Evolutionary conservation across 768 basidiomycete genomes (phyloP).

Genomic region (Boletellus ananiceps): DNA sequence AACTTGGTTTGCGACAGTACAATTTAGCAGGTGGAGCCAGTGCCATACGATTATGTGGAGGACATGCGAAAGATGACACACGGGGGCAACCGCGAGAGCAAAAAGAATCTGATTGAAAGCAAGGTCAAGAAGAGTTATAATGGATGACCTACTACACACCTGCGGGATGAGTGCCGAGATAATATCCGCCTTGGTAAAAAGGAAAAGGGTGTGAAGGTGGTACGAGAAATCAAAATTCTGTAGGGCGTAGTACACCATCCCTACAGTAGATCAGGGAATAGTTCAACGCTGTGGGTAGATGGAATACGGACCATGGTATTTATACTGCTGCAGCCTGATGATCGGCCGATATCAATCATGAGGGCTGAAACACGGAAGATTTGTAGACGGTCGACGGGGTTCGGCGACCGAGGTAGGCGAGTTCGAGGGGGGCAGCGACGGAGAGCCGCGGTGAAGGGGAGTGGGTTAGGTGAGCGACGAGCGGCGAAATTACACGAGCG

Average conservation of each 20-base stretch:
- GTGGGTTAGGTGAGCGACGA: too few relatives aligned
- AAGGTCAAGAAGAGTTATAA: background rate
- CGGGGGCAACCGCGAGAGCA: conserved; percentile 23
- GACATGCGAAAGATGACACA: conserved; percentile 7
- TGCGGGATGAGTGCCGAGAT: conserved; percentile 15
- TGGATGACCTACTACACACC: conserved; percentile 2
- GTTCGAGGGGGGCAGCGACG: too few relatives aligned
- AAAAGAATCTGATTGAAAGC: conserved; percentile 23
- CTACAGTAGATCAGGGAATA: background rate
- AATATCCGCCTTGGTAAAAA: conserved; percentile 23
- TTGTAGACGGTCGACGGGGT: too few relatives aligned
- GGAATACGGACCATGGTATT: background rate
- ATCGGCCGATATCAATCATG: too few relatives aligned
- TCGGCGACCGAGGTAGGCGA: too few relatives aligned
- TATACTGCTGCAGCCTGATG: background rate
- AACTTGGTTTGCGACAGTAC: conserved; percentile 39
- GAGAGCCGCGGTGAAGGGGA: too few relatives aligned
- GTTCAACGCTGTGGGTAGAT: background rate
- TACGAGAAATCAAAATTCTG: background rate
- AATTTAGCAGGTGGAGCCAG: conserved; percentile 40
- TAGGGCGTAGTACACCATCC: background rate
- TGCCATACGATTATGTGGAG: conserved; percentile 35
- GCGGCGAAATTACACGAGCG: too few relatives aligned
- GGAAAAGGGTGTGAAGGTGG: conserved; percentile 19
- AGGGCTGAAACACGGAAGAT: background rate